These are phyloP conservation scores for Paxillus ammoniavirescens DNA, from an alignment of 768 basidiomycete species.

Conservation along the genomic window DNA sequence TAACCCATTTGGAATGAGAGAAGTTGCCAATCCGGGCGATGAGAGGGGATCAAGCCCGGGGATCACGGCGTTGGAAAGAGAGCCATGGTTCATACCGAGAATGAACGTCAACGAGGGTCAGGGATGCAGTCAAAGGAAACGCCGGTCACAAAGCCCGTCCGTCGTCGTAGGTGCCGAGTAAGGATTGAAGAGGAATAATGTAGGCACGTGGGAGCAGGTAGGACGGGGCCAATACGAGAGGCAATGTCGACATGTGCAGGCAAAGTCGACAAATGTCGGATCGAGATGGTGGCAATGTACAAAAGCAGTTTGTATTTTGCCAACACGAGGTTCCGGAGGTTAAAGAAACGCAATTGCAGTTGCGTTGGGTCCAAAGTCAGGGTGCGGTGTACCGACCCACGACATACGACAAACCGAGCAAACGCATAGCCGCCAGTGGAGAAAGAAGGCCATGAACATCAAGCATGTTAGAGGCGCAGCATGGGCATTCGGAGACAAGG, in stretches of 20 bases:
- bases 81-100: constrained; percentile 3
- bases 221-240: neutral
- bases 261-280: neutral
- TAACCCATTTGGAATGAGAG: constrained; percentile 5
- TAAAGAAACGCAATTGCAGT: constrained; percentile 22
- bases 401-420: neutral
- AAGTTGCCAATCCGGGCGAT: constrained; percentile 11
- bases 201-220: constrained; percentile 1
- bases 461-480: constrained; percentile 8
- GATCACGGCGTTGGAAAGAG: neutral
- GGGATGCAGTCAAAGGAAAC: constrained; percentile 5
- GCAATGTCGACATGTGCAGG: neutral
- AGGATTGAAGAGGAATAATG: neutral
- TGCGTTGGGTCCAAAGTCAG: constrained; percentile 11
- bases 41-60: constrained; percentile 3
- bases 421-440: neutral
- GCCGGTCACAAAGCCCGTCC: neutral
- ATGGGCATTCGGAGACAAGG: constrained; percentile 17
- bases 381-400: neutral
- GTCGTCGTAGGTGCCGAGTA: constrained; percentile 15
- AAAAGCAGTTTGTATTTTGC: constrained; percentile 5
- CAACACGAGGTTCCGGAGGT: constrained; percentile 30
- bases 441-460: constrained; percentile 5
- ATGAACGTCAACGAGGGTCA: neutral
- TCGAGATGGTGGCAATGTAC: neutral